Evolutionary conservation across 1,284 basidiomycete species (phyloP).

Genomic region (Athelia psychrophila): DNA sequence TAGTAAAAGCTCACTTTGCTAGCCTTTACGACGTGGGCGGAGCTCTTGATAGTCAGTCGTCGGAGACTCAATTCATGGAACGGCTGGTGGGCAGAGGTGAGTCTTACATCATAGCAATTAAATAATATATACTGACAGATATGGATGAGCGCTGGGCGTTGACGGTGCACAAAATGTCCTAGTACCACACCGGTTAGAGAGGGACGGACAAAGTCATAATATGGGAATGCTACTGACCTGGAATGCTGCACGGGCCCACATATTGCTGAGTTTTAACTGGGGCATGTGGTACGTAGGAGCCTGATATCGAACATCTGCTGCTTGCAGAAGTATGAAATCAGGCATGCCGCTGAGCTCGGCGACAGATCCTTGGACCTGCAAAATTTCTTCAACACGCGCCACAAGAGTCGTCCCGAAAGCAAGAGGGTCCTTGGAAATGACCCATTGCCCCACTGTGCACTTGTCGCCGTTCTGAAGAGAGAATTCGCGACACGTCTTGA

Average conservation of each 20-base stretch:
- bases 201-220: no score
- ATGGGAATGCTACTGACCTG: not conserved
- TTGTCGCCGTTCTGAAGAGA: not conserved
- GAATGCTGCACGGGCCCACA: not conserved
- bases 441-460: not conserved
- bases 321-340: not conserved
- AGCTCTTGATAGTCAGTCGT: not conserved
- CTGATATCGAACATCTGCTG: not conserved
- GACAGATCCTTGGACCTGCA: not conserved
- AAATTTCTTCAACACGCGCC: not conserved
- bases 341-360: not conserved
- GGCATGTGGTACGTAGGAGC: not conserved
- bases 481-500: not conserved
- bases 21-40: not conserved
- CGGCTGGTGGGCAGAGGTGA: no score
- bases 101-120: no score
- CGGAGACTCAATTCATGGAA: not conserved
- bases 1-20: not conserved
- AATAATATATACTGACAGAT: no score
- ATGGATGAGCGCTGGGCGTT: no score
- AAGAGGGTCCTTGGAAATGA: not conserved
- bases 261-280: not conserved
- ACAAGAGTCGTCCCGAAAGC: not conserved
- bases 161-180: no score
- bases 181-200: no score